Base-by-base conservation (phyloP, 2,329 filamentous ascomycete genomes). In the Sporothrix luriei region DNA sequence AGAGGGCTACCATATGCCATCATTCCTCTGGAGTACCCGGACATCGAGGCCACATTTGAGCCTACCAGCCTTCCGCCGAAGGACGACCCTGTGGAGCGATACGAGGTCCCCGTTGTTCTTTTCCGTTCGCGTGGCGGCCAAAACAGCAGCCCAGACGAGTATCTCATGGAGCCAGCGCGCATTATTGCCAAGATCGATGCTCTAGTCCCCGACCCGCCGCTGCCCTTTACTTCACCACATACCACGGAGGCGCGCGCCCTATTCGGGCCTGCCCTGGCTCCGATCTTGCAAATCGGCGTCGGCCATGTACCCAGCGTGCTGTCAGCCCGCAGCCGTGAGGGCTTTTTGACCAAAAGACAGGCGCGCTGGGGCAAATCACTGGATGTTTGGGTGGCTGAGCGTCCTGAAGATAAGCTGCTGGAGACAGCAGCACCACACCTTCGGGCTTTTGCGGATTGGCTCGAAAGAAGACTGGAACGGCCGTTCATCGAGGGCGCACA, bases 351-450 rank as follows among this genome's bases (percentile, higher is more conserved):
- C 5, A 62, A 62, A 40, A 26, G 59, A 46, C 10, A 62, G 14
- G 59, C 59, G 43, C 40, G 59, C 40, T 62, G 59, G 59, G 59
- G 59, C 40, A 62, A 62, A 10, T 13, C 59, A 3, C 59, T 62
- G 40, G 59, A 62, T 1, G 59, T 9, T 10, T 62, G 59, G 59
- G 40, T 62, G 40, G 59, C 59, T n/a, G 59, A 62, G 21, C 59
- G 21, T 6, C 59, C 59, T 6, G 21, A 46, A 24, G 14, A 26
- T 13, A 48, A 10, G 21, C 59, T 46, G 14, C n/a, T 62, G 14
- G 59, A 21, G 24, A 29, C 59, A 19, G 59, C 40, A 29, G 40
- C 21, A 24, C 40, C 59, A 21, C 40, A 40, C 6, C 43, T 62
- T 5, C 21, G 26, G 21, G 43, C 21, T 7, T 48, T 62, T 48